Evolutionary conservation across 2,329 filamentous ascomycete genomes (phyloP), one percentile per base, ranked within the genome.

Genomic region (Teratosphaeria epicoccoides): DNA sequence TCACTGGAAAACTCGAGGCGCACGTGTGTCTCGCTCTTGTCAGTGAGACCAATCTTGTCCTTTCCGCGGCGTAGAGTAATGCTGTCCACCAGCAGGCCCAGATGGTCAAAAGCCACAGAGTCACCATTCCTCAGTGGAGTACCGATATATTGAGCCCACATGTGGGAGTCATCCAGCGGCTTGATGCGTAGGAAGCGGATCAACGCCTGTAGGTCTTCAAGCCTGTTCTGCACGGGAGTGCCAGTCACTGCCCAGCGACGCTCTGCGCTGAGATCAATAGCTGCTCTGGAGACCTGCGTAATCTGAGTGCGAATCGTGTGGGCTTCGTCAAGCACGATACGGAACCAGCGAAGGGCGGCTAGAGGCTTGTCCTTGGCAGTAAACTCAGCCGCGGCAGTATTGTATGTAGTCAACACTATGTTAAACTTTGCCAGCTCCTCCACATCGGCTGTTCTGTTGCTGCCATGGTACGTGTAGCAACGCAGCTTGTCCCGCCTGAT

Each of bases 191-290:
- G 73, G 57, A 97, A 97, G 26, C 84, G 87, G 53, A 95, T 82
- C 2, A 97, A 74, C 1, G 91, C 87, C 12, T 88, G 87, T 22
- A 97, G 76, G 66, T 98, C 93, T 58, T 94, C 89, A 2, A 97
- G 76, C 3, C 87, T 84, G 64, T 98, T 98, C 69, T 97, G 91
- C 7, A 97, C 87, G 0, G 90, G 93, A 0, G 93, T 97, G 50
- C 91, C 93, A 0, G 93, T 97, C n/a, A 97, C 88, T 2, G 90
- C 91, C 93, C 93, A 98, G 28, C 90, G 84, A 26, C 90, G 82
- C 63, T 87, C 80, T 2, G 89, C 87, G 54, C 86, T 78, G 2
- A 97, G 74, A 20, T 81, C 79, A 57, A 88, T 90, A 20, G 93
- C 87, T 2, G 88, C 87, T 66, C 90, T 88, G 50, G 89, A 94